Evolutionary conservation across 148 eudicot genomes (phyloP).

Genomic region (Talinum fruticosum): DNA sequence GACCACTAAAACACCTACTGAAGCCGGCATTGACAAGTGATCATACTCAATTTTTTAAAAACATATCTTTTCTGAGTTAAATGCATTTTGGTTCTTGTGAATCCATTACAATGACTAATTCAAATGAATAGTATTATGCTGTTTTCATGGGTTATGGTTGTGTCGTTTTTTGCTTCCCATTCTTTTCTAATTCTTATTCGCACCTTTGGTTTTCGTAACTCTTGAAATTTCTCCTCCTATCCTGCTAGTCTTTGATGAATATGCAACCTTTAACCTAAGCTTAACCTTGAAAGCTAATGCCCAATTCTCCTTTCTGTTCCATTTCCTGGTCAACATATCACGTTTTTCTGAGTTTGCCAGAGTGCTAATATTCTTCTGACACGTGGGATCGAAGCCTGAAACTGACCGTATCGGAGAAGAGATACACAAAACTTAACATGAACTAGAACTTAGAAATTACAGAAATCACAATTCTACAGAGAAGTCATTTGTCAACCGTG

Average conservation of each 20-base stretch:
- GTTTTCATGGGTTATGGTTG: not conserved
- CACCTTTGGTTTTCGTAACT: too few relatives aligned
- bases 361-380: not conserved
- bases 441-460: not conserved
- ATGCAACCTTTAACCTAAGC: not conserved
- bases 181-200: not conserved
- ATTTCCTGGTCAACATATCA: not conserved
- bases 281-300: not conserved
- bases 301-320: not conserved
- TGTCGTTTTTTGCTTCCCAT: not conserved
- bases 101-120: too few relatives aligned
- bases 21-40: slow-evolving; percentile 41
- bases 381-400: not conserved
- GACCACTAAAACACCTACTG: slow-evolving; percentile 74
- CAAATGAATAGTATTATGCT: too few relatives aligned
- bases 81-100: too few relatives aligned
- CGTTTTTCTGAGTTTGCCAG: not conserved
- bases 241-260: not conserved
- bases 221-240: not conserved
- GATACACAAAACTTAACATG: not conserved
- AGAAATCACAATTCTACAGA: not conserved
- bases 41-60: not conserved
- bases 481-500: not conserved
- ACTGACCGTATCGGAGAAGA: not conserved
- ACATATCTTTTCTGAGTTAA: not conserved